Percentiles rank a stretch among this genome's conserved stretches.
Evolutionary conservation across 75 land plant species (phyloP).

Genomic region (Cupressus sempervirens): DNA sequence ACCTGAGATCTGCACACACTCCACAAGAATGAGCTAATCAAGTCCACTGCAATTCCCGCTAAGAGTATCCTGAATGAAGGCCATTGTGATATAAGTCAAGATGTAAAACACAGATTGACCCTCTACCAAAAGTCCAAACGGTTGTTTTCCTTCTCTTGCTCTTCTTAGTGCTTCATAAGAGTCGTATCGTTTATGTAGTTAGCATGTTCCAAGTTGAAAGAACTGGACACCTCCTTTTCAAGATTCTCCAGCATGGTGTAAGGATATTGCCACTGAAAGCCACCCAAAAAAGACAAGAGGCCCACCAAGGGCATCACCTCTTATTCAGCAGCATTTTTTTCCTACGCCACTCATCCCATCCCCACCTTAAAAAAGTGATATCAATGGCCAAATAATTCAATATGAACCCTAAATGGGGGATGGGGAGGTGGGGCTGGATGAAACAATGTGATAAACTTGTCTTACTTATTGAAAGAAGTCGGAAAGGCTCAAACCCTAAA

Average conservation of each 20-base stretch:
- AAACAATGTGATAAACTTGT: background rate
- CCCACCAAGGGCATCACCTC: background rate
- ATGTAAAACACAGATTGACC: background rate
- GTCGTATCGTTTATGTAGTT: background rate
- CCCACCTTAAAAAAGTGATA: background rate
- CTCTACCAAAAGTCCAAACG: background rate
- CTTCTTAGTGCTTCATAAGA: background rate
- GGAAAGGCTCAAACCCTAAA: background rate
- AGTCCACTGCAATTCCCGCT: background rate
- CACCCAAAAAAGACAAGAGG: background rate
- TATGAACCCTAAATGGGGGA: background rate
- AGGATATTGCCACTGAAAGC: background rate
- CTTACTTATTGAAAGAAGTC: background rate
- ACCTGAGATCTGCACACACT: background rate
- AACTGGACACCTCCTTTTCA: background rate
- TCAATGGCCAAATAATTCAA: background rate
- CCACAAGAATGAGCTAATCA: background rate
- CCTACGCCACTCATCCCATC: background rate
- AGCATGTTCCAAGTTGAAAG: background rate
- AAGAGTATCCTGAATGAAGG: background rate
- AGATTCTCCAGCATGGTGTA: background rate
- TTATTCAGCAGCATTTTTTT: background rate
- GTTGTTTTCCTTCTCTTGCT: background rate
- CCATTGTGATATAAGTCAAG: background rate
- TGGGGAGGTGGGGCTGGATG: background rate